These are phyloP conservation scores for Fusarium sp. DNA, from an alignment of 2,329 filamentous ascomycete species.

Conservation along the genomic window DNA sequence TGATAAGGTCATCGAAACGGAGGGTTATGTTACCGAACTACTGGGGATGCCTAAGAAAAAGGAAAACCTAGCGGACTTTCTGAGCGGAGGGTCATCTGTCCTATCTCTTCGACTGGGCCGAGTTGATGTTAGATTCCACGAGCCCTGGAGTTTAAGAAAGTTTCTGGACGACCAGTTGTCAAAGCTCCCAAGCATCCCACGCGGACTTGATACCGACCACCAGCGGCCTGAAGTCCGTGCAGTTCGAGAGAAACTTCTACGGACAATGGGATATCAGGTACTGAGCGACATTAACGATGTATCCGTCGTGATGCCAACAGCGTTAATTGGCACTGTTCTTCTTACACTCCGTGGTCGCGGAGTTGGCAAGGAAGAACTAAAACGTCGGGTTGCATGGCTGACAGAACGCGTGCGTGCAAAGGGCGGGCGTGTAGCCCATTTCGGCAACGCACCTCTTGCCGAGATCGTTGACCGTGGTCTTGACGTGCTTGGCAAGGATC, in stretches of 20 bases:
- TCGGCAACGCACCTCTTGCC: slow-evolving; percentile 81
- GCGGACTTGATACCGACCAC: slow-evolving; percentile 60
- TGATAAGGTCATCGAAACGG: slow-evolving; percentile 98
- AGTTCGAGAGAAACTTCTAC: slow-evolving; percentile 78
- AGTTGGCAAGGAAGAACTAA: slow-evolving; percentile 87
- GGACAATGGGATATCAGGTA: slow-evolving; percentile 91
- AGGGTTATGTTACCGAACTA: slow-evolving; percentile 94
- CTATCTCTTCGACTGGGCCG: slow-evolving; percentile 89
- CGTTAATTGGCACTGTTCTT: slow-evolving; percentile 92
- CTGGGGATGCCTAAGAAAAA: slow-evolving; percentile 95
- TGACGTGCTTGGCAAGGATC: slow-evolving; percentile 88
- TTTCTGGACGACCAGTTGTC: slow-evolving; percentile 84
- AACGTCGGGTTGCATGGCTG: slow-evolving; percentile 91
- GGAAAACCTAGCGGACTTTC: slow-evolving; percentile 89
- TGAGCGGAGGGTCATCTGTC: slow-evolving; percentile 87
- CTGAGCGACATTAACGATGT: slow-evolving; percentile 95
- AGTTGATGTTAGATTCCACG: slow-evolving; percentile 95
- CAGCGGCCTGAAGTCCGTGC: slow-evolving; percentile 63
- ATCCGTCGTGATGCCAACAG: slow-evolving; percentile 98
- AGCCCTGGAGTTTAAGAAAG: slow-evolving; percentile 89
- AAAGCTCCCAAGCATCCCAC: slow-evolving; percentile 59
- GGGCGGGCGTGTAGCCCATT: slow-evolving; percentile 93
- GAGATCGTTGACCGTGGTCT: slow-evolving; percentile 90
- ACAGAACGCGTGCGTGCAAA: slow-evolving; percentile 83
- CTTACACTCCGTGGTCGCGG: slow-evolving; percentile 91